Evolutionary conservation across 179 eudicot genomes (phyloP).

Genomic region (Vitellaria paradoxa): DNA sequence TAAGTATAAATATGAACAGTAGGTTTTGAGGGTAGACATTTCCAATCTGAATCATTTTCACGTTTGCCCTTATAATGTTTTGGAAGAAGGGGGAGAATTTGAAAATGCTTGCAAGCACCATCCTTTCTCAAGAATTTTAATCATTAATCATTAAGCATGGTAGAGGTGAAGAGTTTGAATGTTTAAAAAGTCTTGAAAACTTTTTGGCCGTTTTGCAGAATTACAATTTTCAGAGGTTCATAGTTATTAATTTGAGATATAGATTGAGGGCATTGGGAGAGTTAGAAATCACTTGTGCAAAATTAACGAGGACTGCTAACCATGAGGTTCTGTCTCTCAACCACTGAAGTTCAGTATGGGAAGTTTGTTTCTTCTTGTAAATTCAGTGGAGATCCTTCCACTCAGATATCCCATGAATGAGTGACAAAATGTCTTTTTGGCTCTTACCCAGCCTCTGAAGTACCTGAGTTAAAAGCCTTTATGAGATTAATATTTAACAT

Average conservation of each 20-base stretch:
- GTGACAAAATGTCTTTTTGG: neutral
- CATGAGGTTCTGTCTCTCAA: no score
- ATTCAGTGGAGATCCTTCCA: neutral
- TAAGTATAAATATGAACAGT: neutral
- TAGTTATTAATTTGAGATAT: neutral
- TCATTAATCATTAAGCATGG: neutral
- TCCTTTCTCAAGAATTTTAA: conserved; percentile 3
- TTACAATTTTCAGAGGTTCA: neutral
- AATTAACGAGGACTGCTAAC: neutral
- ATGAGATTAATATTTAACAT: neutral
- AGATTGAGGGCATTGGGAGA: neutral
- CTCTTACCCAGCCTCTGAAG: neutral
- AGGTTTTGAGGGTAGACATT: neutral
- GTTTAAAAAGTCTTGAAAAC: neutral
- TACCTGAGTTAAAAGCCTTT: neutral
- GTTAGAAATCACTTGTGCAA: neutral
- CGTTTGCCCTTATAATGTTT: neutral
- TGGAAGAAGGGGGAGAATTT: neutral
- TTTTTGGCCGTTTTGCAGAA: neutral
- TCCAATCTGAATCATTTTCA: neutral
- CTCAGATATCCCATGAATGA: neutral
- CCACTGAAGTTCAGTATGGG: neutral
- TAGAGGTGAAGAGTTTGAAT: neutral
- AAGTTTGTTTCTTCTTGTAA: neutral
- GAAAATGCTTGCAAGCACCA: neutral